Evolutionary conservation across 164 flowering plant genomes (phyloP), one percentile per base, ranked within the genome.

Genomic region (Akebia trifoliata): DNA sequence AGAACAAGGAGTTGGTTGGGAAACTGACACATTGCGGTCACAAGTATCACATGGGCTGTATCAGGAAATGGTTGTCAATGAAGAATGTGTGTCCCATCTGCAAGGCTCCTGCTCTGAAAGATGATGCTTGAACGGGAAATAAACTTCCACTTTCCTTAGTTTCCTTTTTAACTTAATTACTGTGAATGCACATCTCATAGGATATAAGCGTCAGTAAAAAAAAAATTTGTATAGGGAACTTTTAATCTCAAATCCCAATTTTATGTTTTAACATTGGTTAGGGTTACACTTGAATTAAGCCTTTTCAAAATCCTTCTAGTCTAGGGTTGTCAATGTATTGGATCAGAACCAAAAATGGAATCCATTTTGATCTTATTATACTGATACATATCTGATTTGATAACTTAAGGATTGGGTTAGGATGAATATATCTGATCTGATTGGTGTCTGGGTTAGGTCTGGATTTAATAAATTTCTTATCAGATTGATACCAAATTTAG

Each of bases 1-100:
- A 72, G 62, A 47, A 77, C 57, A 69, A 46, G 74, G 85, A 83
- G 12, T 67, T 57, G 36, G 61, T 83, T 42, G 85, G 84, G 31
- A 37, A 59, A 12, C 49, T 81, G 60, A 75, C 53, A 38, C 40
- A 52, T 15, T 83, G 89, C 29, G 72, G 78, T 1, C 89, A 83
- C 42, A 78, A 72, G 34, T 83, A 77, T 61, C 89, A 83, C 60
- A 70, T 54, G 8, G 56, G 35, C 24, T 83, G 89, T 63, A 74
- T 83, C 55, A 74, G 62, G 65, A 75, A 83, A 59, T 83, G 89
- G 85, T 48, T 83, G 46, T 70, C 74, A 2, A 78, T 81, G 78
- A 83, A 83, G 82, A 83, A 81, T 58, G 42, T 66, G 4, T 83
- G 89, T 54, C 86, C 89, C 3, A 77, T 83, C 57, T 83, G 89